Evolutionary conservation across 1,284 basidiomycete species (phyloP).

Genomic region (Ganoderma boninense): DNA sequence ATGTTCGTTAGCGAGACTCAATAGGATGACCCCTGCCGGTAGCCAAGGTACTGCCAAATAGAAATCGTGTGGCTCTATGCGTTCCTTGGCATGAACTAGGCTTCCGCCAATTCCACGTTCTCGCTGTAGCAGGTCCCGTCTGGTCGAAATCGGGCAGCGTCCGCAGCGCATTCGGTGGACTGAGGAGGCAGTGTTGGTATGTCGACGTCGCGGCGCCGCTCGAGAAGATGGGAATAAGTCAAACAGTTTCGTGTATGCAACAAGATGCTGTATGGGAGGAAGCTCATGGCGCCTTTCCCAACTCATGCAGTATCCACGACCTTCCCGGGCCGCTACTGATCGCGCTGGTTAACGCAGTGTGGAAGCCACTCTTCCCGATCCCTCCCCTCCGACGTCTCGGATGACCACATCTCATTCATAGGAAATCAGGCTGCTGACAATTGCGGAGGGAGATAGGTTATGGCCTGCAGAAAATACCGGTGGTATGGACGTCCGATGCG

Average conservation of each 20-base stretch:
- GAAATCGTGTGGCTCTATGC: slow-evolving; percentile 49
- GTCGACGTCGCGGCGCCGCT: slow-evolving; percentile 75
- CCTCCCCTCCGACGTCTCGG: no score
- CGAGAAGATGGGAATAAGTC: slow-evolving; percentile 54
- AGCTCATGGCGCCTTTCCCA: slow-evolving; percentile 46
- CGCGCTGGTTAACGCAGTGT: no score
- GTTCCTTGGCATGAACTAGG: slow-evolving; percentile 83
- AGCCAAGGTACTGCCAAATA: neutral
- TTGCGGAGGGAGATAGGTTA: no score
- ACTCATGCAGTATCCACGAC: no score
- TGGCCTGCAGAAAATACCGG: no score
- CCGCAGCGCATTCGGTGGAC: slow-evolving; percentile 78
- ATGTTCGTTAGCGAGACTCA: neutral
- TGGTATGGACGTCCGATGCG: no score
- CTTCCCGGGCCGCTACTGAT: no score
- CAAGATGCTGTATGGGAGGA: slow-evolving; percentile 55
- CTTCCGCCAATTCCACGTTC: slow-evolving; percentile 56
- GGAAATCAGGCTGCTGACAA: no score
- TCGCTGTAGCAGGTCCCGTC: slow-evolving; percentile 48
- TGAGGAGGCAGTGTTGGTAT: slow-evolving; percentile 87
- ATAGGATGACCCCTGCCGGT: slow-evolving; percentile 57
- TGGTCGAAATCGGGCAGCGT: slow-evolving; percentile 75
- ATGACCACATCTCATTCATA: no score
- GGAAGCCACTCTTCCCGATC: no score
- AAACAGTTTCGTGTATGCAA: slow-evolving; percentile 75